Conservation (phyloP, 768 basidiomycete genomes). For the Neoboletus brunneissimus region DNA sequence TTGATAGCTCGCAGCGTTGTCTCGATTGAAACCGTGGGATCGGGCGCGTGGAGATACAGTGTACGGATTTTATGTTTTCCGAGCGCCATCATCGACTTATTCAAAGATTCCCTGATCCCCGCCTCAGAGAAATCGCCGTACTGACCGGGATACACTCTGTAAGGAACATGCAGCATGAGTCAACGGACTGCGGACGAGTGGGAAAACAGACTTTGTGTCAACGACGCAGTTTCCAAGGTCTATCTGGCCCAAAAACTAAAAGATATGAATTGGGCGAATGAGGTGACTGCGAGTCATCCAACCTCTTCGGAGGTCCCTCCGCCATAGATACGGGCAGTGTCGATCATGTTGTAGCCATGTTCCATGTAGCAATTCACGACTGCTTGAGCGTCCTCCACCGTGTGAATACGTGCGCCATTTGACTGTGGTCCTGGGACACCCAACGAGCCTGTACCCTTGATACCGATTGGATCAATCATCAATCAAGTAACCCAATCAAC, state of each 20-base stretch:
- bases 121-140: slow-evolving; percentile 7
- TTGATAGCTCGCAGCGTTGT: slow-evolving; percentile 46
- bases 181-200: neutral
- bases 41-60: slow-evolving; percentile 45
- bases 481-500: neutral
- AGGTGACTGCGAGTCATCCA: neutral
- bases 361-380: slow-evolving; percentile 12
- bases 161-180: neutral
- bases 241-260: slow-evolving; percentile 17
- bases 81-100: slow-evolving; percentile 10
- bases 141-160: slow-evolving; percentile 8
- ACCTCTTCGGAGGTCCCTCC: slow-evolving; percentile 26
- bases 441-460: slow-evolving; percentile 22
- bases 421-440: slow-evolving; percentile 17
- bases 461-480: neutral
- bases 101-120: slow-evolving; percentile 13
- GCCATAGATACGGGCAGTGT: slow-evolving; percentile 24
- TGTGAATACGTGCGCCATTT: slow-evolving; percentile 23
- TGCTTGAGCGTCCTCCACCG: slow-evolving; percentile 12
- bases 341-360: slow-evolving; percentile 19
- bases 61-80: slow-evolving; percentile 13
- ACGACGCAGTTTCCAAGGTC: slow-evolving; percentile 10
- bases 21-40: slow-evolving; percentile 44
- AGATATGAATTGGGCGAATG: neutral
- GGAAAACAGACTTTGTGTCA: slow-evolving; percentile 17